A percentile compares a stretch with the other conserved stretches of the same genome.
These are phyloP conservation scores for Physcia stellaris DNA, from an alignment of 495 filamentous ascomycete species.

Conservation along the genomic window DNA sequence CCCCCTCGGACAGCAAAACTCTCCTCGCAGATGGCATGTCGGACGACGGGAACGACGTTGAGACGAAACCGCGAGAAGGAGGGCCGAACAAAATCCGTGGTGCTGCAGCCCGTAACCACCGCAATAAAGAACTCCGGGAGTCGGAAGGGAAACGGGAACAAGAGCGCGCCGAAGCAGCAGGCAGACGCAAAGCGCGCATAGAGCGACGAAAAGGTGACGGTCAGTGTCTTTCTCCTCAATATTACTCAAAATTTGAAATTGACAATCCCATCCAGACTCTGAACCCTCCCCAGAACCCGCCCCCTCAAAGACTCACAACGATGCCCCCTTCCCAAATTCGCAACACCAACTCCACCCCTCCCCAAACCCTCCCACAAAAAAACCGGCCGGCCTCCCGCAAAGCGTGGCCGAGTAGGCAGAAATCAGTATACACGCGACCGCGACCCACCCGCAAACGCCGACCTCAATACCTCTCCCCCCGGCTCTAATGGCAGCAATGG, in stretches of 20 bases:
- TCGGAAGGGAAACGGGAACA: conserved; percentile 46
- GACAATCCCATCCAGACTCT: no score
- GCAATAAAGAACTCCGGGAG: conserved; percentile 61
- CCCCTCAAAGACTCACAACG: conserved; percentile 20
- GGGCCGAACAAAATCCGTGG: conserved; percentile 49
- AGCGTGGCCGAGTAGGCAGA: conserved; percentile 57
- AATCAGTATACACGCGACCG: conserved; percentile 79
- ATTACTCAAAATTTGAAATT: conserved; percentile 11
- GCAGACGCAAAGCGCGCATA: conserved; percentile 59
- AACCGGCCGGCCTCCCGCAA: conserved; percentile 47
- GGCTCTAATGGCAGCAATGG: conserved; percentile 21
- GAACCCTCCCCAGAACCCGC: conserved; percentile 34
- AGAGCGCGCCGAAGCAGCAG: conserved; percentile 53
- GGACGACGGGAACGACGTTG: conserved; percentile 48
- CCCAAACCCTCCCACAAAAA: conserved; percentile 46
- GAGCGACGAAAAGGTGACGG: conserved; percentile 66
- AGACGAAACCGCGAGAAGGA: conserved; percentile 31
- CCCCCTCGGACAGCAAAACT: conserved; percentile 33
- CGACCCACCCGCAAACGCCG: conserved; percentile 37
- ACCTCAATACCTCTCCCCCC: conserved; percentile 45
- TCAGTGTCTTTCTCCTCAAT: conserved; percentile 33
- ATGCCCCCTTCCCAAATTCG: conserved; percentile 10
- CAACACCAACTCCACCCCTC: conserved; percentile 22
- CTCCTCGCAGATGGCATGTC: conserved; percentile 44
- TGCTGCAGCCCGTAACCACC: conserved; percentile 49